These are phyloP conservation scores for Thoreauomyces humboldtii DNA, from an alignment of 192 early-diverging fungal species.

Conservation along the genomic window DNA sequence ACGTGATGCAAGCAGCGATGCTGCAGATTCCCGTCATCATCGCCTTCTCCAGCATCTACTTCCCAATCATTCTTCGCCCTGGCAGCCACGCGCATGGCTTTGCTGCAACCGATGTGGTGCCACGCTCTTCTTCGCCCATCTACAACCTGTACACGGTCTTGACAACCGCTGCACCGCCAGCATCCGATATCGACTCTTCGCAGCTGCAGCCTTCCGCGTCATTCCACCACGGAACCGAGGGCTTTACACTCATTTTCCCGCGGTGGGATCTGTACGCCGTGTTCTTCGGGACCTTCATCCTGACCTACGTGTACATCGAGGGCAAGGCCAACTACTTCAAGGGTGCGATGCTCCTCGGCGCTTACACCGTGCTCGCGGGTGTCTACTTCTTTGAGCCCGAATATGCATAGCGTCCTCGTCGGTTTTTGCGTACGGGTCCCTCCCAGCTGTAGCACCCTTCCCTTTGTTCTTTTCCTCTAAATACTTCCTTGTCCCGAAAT, in stretches of 20 bases:
- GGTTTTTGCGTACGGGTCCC: too few relatives aligned
- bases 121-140: neutral
- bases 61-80: neutral
- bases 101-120: neutral
- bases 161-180: neutral
- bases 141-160: neutral
- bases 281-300: conserved; percentile 56
- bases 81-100: neutral
- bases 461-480: too few relatives aligned
- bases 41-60: conserved; percentile 61
- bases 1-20: conserved; percentile 91
- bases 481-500: too few relatives aligned
- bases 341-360: conserved; percentile 82
- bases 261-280: conserved; percentile 65
- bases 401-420: neutral
- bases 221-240: neutral
- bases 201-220: neutral
- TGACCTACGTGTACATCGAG: conserved; percentile 93
- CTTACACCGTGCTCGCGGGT: conserved; percentile 78
- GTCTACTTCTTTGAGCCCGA: conserved; percentile 69
- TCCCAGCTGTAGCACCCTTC: too few relatives aligned
- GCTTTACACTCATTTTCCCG: conserved; percentile 71
- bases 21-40: conserved; percentile 95
- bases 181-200: neutral
- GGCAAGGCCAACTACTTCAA: conserved; percentile 98